A percentile compares a stretch with the other conserved stretches of the same genome.
Evolutionary conservation across 2,329 filamentous ascomycete genomes (phyloP).

Genomic region (Ilyonectria sp.): DNA sequence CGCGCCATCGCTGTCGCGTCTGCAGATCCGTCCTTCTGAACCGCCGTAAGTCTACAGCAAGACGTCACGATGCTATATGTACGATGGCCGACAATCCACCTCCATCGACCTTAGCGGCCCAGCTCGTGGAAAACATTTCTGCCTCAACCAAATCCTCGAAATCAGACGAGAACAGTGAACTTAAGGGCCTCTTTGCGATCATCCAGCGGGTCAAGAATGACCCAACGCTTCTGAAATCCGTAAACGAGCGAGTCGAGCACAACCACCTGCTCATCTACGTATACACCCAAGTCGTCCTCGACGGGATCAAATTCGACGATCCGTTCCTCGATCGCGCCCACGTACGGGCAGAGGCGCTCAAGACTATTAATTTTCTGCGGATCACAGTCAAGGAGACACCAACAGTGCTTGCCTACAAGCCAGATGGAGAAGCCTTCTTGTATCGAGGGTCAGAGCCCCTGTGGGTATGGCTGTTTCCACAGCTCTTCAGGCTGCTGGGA

Average conservation of each 20-base stretch:
- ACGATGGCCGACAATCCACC: constrained; percentile 60
- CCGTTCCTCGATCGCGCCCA: constrained; percentile 73
- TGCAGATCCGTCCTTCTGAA: no score
- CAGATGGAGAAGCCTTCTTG: constrained; percentile 59
- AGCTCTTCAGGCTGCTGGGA: constrained; percentile 70
- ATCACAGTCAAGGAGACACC: constrained; percentile 84
- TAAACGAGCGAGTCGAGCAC: constrained; percentile 78
- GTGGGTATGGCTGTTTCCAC: constrained; percentile 76
- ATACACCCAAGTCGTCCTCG: constrained; percentile 84
- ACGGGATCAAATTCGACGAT: constrained; percentile 77
- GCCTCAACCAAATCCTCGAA: constrained; percentile 73
- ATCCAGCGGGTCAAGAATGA: constrained; percentile 70
- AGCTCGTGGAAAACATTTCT: constrained; percentile 86
- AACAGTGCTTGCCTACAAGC: constrained; percentile 70
- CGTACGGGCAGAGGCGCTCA: constrained; percentile 72
- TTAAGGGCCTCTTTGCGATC: constrained; percentile 77
- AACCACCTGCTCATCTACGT: constrained; percentile 91
- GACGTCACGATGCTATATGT: constrained; percentile 44
- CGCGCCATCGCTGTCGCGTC: no score
- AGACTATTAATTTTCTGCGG: constrained; percentile 84
- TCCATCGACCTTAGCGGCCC: constrained; percentile 88
- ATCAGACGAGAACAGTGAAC: constrained; percentile 79
- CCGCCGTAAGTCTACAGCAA: neutral
- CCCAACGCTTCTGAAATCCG: constrained; percentile 69
- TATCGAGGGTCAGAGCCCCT: constrained; percentile 73